These are phyloP conservation scores for Thymus mandschuricus DNA, from an alignment of 257 asterid genomes.

Conservation along the genomic window DNA sequence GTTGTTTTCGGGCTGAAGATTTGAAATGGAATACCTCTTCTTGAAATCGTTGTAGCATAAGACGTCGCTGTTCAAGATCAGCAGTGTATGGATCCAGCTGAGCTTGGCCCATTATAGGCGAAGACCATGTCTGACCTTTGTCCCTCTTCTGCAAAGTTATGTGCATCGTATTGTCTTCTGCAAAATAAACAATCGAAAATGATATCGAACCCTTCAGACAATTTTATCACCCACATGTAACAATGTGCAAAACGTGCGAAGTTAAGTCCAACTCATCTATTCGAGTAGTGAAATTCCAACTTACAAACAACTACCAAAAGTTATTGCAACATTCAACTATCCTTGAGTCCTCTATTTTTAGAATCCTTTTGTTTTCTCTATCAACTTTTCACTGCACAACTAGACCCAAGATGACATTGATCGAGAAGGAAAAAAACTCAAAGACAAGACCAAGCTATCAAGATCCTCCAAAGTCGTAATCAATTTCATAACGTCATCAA, in stretches of 20 bases:
- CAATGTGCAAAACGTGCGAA: not conserved
- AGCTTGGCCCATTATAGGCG: conserved; percentile 85
- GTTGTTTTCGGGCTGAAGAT: conserved; percentile 1
- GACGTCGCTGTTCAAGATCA: conserved; percentile 92
- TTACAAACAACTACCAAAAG: not conserved
- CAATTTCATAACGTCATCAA: not conserved
- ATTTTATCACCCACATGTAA: conserved; percentile 7
- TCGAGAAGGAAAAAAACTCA: not conserved
- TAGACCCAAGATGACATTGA: not conserved
- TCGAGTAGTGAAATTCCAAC: not conserved
- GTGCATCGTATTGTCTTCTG: conserved; percentile 95
- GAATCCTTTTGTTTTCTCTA: not conserved
- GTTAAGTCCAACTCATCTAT: conserved; percentile 4
- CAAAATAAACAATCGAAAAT: conserved; percentile 27
- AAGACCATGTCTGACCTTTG: conserved; percentile 92
- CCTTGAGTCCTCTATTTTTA: not conserved
- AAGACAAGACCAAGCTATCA: conserved; percentile 4
- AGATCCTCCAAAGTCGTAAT: not conserved
- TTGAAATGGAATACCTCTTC: conserved; percentile 70
- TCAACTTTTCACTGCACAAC: not conserved
- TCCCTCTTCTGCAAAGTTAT: conserved; percentile 95
- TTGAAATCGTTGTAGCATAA: conserved; percentile 96
- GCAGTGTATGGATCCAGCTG: conserved; percentile 83
- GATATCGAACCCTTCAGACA: not conserved
- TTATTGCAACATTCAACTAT: not conserved